These are phyloP conservation scores for Rhizopogon hawkerae DNA, from an alignment of 1,284 basidiomycete species.

Conservation along the genomic window DNA sequence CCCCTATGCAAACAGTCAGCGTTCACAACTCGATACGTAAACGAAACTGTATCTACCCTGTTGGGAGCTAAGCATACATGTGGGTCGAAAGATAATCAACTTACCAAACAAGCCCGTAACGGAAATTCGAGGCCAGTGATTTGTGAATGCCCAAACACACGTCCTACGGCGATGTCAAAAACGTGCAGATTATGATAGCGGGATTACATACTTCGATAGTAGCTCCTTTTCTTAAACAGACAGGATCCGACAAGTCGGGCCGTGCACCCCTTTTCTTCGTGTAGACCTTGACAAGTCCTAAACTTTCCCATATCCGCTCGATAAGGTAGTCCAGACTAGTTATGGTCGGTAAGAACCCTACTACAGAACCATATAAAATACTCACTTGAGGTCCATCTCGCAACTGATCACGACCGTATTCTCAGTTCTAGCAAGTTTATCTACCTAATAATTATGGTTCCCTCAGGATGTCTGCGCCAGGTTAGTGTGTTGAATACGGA, in stretches of 20 bases:
- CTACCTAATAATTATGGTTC: conserved; percentile 34
- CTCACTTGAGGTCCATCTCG: conserved; percentile 81
- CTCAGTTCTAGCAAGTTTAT: conserved; percentile 82
- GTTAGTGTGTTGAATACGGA: conserved; percentile 9
- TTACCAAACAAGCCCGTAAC: conserved; percentile 85
- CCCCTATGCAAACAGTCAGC: conserved; percentile 43
- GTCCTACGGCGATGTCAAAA: conserved; percentile 34
- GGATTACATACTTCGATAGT: conserved; percentile 70
- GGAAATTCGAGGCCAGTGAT: conserved; percentile 83
- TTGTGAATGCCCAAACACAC: conserved; percentile 91
- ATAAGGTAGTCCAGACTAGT: conserved; percentile 78
- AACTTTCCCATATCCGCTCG: conserved; percentile 85
- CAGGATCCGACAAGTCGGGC: conserved; percentile 88
- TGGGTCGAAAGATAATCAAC: conserved; percentile 19
- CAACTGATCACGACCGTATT: conserved; percentile 91
- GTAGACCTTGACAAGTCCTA: conserved; percentile 85
- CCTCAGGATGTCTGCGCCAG: neutral
- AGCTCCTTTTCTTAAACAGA: conserved; percentile 86
- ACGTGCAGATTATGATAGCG: neutral
- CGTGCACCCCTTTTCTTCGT: conserved; percentile 94
- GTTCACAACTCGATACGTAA: conserved; percentile 14
- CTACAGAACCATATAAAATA: neutral
- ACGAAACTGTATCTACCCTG: conserved; percentile 3
- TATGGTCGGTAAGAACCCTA: neutral
- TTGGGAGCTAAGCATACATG: neutral